A percentile compares a stretch with the other conserved stretches of the same genome.
Conservation (phyloP, 371 early-diverging fungal species). For the Mucor indicus region DNA sequence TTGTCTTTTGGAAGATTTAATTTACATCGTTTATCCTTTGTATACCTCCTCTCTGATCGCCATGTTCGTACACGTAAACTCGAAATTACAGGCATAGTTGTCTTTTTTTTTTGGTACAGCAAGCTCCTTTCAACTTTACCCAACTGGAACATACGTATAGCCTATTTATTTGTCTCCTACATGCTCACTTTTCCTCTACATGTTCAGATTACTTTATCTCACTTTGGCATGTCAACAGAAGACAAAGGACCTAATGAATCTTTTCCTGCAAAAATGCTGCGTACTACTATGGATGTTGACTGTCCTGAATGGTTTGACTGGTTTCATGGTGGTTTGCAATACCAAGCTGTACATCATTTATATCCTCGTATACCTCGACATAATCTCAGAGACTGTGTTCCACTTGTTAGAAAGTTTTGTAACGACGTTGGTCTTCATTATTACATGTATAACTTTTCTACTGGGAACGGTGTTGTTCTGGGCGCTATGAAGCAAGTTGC, state of each 20-base stretch:
- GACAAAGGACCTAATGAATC: constrained; percentile 71
- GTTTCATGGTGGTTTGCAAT: constrained; percentile 97
- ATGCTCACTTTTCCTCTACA: constrained; percentile 85
- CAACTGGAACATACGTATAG: constrained; percentile 54
- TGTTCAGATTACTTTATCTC: constrained; percentile 93
- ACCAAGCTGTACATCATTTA: constrained; percentile 94
- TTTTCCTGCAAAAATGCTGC: constrained; percentile 81
- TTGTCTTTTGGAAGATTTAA: constrained; percentile 91
- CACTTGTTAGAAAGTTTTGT: constrained; percentile 76
- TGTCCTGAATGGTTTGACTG: constrained; percentile 94
- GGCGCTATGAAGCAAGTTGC: constrained; percentile 68
- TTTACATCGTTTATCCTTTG: constrained; percentile 77
- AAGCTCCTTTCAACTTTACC: constrained; percentile 68
- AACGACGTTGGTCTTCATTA: constrained; percentile 64
- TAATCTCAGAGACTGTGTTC: constrained; percentile 72
- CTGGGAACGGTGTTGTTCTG: constrained; percentile 69
- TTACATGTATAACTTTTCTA: constrained; percentile 67
- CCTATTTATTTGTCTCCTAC: constrained; percentile 80
- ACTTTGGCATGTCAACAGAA: constrained; percentile 94
- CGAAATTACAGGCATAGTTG: constrained; percentile 67
- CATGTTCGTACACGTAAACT: constrained; percentile 69
- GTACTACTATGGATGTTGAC: constrained; percentile 97
- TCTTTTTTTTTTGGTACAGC: constrained; percentile 83
- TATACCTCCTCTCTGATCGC: constrained; percentile 57
- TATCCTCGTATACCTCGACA: constrained; percentile 93